Evolutionary conservation across 306 rosid genomes (phyloP), one percentile per base, ranked within the genome.

Genomic region (Cicer cuneatum): DNA sequence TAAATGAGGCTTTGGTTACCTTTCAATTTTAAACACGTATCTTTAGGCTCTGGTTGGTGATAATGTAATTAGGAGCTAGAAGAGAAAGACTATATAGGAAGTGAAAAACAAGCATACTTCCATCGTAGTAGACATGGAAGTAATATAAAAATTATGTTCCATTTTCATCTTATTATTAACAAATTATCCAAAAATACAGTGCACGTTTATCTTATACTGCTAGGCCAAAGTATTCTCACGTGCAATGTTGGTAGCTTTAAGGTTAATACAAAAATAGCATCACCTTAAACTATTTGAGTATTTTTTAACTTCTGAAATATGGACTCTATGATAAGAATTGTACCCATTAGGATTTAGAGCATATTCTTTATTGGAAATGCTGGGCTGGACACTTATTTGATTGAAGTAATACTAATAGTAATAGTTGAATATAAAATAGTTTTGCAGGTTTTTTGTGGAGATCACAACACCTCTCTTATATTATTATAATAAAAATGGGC

Each of bases 351-450:
- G 74, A 52, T 60, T 52, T 42, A 16, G 14, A 48, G 8, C 40
- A 46, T 49, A 18, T 39, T 57, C 15, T 56, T 71, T 47, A 68
- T 48, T 51, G 48, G 16, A 18, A 40, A 10, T 52, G 43, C 14
- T 49, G 52, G 67, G 60, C 37, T 45, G 46, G 63, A 35, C 61
- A 19, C 62, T 59, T 79, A 21, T 39, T 46, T 82, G 68, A 13
- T 15, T 71, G 73, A 65, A 37, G 75, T 33, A 18, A 59, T 62
- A 46, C 5, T 58, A 18, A 59, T 72, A 39, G 7, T 58, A 58
- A 76, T 59, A 35, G 70, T 70, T 72, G 70, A 45, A 75, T 37
- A 42, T 68, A 73, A 61, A 78, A n/a, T 61, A 69, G 24, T 49
- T 57, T 66, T 21, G 39, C 68, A 37, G 12, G 41, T 47, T 73